A percentile compares a stretch with the other conserved stretches of the same genome.
phyloP scores from a whole-genome alignment of 2,329 filamentous ascomycete genomes.

The Verticillium nonalfalfae region DNA sequence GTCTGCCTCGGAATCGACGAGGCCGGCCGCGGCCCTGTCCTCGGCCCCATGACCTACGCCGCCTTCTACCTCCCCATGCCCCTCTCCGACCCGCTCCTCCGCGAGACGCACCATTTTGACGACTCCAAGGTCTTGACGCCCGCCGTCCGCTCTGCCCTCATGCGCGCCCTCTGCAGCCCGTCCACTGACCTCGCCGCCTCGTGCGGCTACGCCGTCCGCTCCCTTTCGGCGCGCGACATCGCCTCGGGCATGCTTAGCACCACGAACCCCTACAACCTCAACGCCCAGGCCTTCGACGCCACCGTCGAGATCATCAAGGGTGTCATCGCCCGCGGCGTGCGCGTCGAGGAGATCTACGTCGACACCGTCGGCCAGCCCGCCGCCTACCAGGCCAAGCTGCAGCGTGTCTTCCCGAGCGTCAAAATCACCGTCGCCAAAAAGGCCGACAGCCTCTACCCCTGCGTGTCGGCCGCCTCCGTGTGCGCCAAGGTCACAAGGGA shows the following conservation, averaged over 20 bases:
- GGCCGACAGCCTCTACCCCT: conserved; percentile 87
- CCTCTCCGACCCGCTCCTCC: conserved; percentile 66
- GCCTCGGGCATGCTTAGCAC: conserved; percentile 69
- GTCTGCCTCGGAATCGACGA: conserved; percentile 88
- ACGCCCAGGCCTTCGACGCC: conserved; percentile 91
- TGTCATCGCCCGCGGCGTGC: conserved; percentile 71
- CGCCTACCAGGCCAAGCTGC: conserved; percentile 77
- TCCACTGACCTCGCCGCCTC: conserved; percentile 36
- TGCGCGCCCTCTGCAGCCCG: conserved; percentile 63
- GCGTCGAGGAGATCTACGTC: conserved; percentile 85
- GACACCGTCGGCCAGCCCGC: conserved; percentile 86
- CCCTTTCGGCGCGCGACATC: conserved; percentile 81
- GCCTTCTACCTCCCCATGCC: conserved; percentile 70
- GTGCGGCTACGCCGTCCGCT: conserved; percentile 79
- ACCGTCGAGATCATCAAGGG: conserved; percentile 76
- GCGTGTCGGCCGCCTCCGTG: conserved; percentile 87
- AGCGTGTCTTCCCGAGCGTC: conserved; percentile 73
- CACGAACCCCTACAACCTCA: conserved; percentile 72
- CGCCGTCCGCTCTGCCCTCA: conserved; percentile 65
- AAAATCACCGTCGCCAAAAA: conserved; percentile 79
- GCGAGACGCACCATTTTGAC: conserved; percentile 78
- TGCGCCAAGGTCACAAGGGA: conserved; percentile 96
- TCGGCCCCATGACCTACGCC: conserved; percentile 72
- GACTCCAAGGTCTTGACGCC: conserved; percentile 91
- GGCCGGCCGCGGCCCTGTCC: conserved; percentile 87